A percentile compares a stretch with the other conserved stretches of the same genome.
Conservation (phyloP, 2,329 filamentous ascomycete genomes). For the Cucurbitaria berberidis region DNA sequence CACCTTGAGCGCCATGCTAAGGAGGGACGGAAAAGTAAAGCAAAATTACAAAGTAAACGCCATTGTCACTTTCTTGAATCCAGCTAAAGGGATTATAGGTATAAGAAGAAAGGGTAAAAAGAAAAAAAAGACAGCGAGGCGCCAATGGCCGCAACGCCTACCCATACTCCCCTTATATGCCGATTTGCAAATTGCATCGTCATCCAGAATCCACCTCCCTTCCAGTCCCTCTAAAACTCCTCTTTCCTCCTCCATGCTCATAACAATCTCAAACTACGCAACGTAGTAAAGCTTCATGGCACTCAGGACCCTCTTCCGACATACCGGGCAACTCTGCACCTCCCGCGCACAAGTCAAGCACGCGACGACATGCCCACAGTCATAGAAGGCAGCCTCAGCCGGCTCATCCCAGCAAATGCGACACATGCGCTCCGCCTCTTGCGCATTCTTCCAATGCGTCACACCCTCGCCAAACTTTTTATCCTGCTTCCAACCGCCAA, state of each 20-base stretch:
- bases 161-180: not conserved
- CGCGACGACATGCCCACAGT: slow-evolving; percentile 68
- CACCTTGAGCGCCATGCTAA: slow-evolving; percentile 1
- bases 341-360: slow-evolving; percentile 65
- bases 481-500: slow-evolving; percentile 66
- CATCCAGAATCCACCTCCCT: too few relatives aligned
- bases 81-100: not conserved
- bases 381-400: slow-evolving; percentile 66
- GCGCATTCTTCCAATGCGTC: slow-evolving; percentile 66
- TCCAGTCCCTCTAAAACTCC: not conserved
- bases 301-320: slow-evolving; percentile 61
- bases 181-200: not conserved
- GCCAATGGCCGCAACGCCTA: not conserved
- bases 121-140: not conserved
- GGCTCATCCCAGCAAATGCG: slow-evolving; percentile 68
- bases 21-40: not conserved
- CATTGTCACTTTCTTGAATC: not conserved
- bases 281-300: slow-evolving; percentile 64
- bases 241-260: not conserved
- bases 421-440: slow-evolving; percentile 65
- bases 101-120: not conserved
- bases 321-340: slow-evolving; percentile 67
- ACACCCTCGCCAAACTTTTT: slow-evolving; percentile 67
- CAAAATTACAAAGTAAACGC: not conserved
- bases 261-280: slow-evolving; percentile 19